These are phyloP conservation scores for Gleditsia sinensis DNA, from an alignment of 306 rosid species.

Conservation along the genomic window DNA sequence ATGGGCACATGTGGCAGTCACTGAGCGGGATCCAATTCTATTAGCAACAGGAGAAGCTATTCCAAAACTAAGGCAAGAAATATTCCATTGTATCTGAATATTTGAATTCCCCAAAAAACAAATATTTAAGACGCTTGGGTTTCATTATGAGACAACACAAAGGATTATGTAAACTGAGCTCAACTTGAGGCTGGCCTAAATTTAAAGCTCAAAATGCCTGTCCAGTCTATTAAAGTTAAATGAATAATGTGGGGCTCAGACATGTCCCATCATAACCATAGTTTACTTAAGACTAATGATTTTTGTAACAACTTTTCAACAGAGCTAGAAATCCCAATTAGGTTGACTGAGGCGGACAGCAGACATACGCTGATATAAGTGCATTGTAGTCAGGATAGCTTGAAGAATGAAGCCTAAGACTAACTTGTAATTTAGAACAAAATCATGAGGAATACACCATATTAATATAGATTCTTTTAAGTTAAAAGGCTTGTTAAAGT, in stretches of 20 bases:
- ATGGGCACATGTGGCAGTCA: no score
- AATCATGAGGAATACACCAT: background rate
- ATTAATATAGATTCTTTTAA: background rate
- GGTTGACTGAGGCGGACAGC: background rate
- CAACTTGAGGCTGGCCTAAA: background rate
- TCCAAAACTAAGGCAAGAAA: background rate
- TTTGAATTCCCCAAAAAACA: background rate
- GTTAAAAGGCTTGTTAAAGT: background rate
- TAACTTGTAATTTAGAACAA: background rate
- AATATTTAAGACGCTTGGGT: background rate
- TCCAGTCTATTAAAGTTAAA: background rate
- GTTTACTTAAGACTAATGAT: slow-evolving; percentile 2
- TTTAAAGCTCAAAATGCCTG: background rate
- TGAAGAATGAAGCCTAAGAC: slow-evolving; percentile 20
- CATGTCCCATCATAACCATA: slow-evolving; percentile 6
- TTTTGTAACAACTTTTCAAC: slow-evolving; percentile 1
- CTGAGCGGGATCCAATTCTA: no score
- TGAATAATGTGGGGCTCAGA: slow-evolving; percentile 10
- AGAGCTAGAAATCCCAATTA: background rate
- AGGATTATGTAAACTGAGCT: background rate
- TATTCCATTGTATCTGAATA: background rate
- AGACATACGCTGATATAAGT: background rate
- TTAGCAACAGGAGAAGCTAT: no score
- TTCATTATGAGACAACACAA: background rate
- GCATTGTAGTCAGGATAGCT: slow-evolving; percentile 1